phyloP scores from a whole-genome alignment of 1,139 yeast species.

The Hemisphaericaspora xylofermentans region DNA sequence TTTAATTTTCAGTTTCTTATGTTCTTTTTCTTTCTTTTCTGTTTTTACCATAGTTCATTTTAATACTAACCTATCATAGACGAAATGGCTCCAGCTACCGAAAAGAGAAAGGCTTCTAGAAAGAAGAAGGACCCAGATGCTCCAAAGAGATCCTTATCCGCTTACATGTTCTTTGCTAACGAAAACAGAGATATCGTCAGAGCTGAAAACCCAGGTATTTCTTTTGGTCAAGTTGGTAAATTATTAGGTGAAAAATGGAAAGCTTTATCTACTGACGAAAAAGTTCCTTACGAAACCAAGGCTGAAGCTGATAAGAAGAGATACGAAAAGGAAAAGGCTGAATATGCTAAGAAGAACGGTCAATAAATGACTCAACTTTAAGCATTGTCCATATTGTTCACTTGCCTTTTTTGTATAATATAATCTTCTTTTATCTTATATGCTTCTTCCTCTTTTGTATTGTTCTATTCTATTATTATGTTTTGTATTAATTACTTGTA shows the following conservation, averaged over 20 bases:
- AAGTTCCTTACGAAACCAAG: conserved; percentile 85
- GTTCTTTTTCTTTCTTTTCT: conserved; percentile 1
- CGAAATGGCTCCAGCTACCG: conserved; percentile 26
- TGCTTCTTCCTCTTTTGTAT: conserved; percentile 3
- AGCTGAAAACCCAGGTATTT: conserved; percentile 90
- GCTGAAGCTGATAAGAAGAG: conserved; percentile 97
- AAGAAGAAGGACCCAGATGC: conserved; percentile 91
- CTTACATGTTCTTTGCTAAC: conserved; percentile 98
- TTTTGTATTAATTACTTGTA: conserved; percentile 4
- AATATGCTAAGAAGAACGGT: conserved; percentile 58
- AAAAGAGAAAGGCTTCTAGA: conserved; percentile 49
- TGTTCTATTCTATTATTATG: conserved; percentile 1
- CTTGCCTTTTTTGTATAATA: conserved; percentile 4
- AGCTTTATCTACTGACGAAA: conserved; percentile 77
- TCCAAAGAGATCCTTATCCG: conserved; percentile 96
- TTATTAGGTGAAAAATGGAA: conserved; percentile 96
- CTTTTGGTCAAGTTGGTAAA: conserved; percentile 91
- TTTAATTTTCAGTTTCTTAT: conserved; percentile 1
- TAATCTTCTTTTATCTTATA: conserved; percentile 1
- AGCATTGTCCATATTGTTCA: background rate
- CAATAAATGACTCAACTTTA: background rate
- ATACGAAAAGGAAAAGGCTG: conserved; percentile 94
- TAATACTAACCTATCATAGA: conserved; percentile 5
- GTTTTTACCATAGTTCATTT: background rate
- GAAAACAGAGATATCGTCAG: conserved; percentile 94